These are phyloP conservation scores for Candolleomyces aberdarensis DNA, from an alignment of 768 basidiomycete genomes.

Conservation along the genomic window DNA sequence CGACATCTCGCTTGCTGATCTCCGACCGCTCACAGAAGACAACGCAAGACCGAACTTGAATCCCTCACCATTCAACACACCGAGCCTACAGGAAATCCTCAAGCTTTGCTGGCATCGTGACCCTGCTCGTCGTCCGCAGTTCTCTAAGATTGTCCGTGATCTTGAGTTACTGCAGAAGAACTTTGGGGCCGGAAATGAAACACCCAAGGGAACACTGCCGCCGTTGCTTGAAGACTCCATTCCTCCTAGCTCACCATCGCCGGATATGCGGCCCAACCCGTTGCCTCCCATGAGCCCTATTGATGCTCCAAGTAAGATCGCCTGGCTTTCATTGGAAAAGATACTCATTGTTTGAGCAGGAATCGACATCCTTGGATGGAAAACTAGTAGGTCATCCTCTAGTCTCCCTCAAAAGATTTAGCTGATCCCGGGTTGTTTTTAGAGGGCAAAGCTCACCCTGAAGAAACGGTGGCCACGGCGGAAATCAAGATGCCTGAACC, in stretches of 20 bases:
- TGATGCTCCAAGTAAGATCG: neutral
- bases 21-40: conserved; percentile 33
- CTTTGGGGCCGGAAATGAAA: conserved; percentile 23
- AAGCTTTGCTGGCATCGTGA: conserved; percentile 52
- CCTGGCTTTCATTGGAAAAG: neutral
- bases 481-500: conserved; percentile 33
- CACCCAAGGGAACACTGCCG: conserved; percentile 7
- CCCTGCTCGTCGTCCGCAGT: conserved; percentile 50
- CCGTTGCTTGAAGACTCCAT: conserved; percentile 1
- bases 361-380: conserved; percentile 1
- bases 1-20: conserved; percentile 9
- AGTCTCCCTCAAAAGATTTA: neutral
- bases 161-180: conserved; percentile 40
- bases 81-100: conserved; percentile 43
- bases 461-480: conserved; percentile 29
- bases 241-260: conserved; percentile 19
- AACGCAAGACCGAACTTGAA: conserved; percentile 46
- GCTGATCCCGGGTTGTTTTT: neutral
- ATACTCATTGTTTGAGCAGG: neutral
- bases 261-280: conserved; percentile 36
- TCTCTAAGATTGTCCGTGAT: conserved; percentile 43
- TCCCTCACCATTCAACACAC: conserved; percentile 26
- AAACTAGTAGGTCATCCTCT: neutral
- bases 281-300: neutral
- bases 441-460: conserved; percentile 15